Evolutionary conservation across 306 rosid genomes (phyloP).

Genomic region (Nissolia schottii): DNA sequence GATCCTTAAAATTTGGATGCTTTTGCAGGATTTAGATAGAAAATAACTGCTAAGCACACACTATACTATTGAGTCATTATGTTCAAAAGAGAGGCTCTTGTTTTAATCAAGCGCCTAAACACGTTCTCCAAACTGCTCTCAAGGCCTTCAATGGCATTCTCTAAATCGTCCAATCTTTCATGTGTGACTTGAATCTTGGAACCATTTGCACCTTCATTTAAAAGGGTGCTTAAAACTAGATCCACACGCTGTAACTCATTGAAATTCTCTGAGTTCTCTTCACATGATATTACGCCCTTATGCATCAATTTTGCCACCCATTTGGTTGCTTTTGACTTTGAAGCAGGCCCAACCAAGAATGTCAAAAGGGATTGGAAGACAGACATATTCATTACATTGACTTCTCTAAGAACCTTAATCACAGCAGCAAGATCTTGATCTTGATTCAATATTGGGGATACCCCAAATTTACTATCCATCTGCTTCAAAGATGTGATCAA

Average conservation of each 20-base stretch:
- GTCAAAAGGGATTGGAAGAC: slow-evolving; percentile 38
- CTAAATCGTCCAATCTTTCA: slow-evolving; percentile 45
- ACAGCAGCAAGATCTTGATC: slow-evolving; percentile 29
- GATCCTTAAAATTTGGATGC: background rate
- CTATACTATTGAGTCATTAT: slow-evolving; percentile 47
- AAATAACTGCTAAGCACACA: background rate
- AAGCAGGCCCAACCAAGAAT: slow-evolving; percentile 30
- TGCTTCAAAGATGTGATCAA: slow-evolving; percentile 33
- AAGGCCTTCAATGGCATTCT: slow-evolving; percentile 41
- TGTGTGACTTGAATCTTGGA: slow-evolving; percentile 29
- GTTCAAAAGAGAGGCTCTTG: slow-evolving; percentile 61
- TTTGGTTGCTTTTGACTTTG: slow-evolving; percentile 32
- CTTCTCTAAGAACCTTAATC: slow-evolving; percentile 35
- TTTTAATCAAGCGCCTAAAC: slow-evolving; percentile 55
- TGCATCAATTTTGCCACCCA: slow-evolving; percentile 52
- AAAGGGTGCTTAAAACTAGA: slow-evolving; percentile 23
- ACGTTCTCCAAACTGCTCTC: slow-evolving; percentile 52
- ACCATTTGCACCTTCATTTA: slow-evolving; percentile 14
- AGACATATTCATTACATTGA: slow-evolving; percentile 26
- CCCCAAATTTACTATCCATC: slow-evolving; percentile 37
- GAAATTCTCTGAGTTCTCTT: slow-evolving; percentile 13
- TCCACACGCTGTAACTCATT: slow-evolving; percentile 50
- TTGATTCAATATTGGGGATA: background rate
- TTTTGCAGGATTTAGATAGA: background rate
- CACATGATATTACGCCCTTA: slow-evolving; percentile 34